Conservation (phyloP, 805 yeast species). For the Ogataea pignaliae region DNA sequence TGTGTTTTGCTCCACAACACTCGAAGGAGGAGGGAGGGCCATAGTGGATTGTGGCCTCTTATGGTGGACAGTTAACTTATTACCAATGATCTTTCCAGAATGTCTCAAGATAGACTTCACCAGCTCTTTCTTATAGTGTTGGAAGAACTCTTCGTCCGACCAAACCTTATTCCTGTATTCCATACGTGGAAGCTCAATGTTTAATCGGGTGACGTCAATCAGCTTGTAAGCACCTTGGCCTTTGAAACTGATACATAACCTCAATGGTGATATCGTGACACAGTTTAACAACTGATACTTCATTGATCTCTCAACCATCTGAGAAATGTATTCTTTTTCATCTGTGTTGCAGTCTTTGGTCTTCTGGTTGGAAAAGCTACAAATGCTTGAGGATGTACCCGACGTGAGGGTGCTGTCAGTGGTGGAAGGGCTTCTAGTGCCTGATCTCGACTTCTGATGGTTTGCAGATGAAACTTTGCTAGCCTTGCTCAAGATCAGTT, state of each 20-base stretch:
- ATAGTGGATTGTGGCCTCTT: background rate
- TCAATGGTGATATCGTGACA: slow-evolving; percentile 24
- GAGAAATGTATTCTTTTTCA: slow-evolving; percentile 32
- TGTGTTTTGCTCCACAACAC: slow-evolving; percentile 2
- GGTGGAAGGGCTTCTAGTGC: background rate
- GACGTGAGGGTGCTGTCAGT: background rate
- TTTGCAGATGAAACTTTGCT: background rate
- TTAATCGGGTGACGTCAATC: slow-evolving; percentile 71
- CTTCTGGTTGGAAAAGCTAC: slow-evolving; percentile 1
- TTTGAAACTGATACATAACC: slow-evolving; percentile 66
- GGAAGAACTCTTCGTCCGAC: slow-evolving; percentile 67
- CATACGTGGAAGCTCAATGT: slow-evolving; percentile 59
- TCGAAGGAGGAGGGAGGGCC: too few relatives aligned
- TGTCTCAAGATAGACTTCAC: slow-evolving; percentile 53
- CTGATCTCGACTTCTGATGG: background rate
- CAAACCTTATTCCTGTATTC: slow-evolving; percentile 58
- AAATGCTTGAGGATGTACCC: slow-evolving; percentile 4
- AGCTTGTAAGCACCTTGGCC: slow-evolving; percentile 68
- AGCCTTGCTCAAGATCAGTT: background rate
- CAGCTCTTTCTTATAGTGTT: slow-evolving; percentile 56
- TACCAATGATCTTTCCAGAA: slow-evolving; percentile 74
- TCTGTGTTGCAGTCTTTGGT: slow-evolving; percentile 5
- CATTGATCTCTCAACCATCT: slow-evolving; percentile 40
- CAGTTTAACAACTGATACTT: slow-evolving; percentile 36
- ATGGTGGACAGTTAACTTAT: slow-evolving; percentile 46